Evolutionary conservation across 176 grass and related monocot species (phyloP), one percentile per base, ranked within the genome.

Genomic region (Stipa capillata): DNA sequence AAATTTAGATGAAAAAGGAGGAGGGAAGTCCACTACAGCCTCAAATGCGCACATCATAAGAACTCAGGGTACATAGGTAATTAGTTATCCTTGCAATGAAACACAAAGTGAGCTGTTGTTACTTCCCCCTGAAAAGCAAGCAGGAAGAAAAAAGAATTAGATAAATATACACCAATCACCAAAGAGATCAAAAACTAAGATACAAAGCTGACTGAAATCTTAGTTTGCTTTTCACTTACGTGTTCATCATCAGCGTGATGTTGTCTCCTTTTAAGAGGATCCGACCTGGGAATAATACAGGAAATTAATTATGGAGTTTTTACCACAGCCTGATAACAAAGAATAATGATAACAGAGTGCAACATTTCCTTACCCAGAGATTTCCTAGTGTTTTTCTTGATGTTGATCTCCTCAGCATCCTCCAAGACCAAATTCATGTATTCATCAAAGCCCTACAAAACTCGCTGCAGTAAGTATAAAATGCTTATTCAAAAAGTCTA

Each of bases 341-440:
- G 2, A 31, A 43, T 28, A 24, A 69, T 16, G 7, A 40, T 74
- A 74, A 15, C 13, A 61, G 59, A 47, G 15, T 49, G 41, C 31
- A 57, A n/a, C 16, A 39, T 56, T 71, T 53, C 45, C 72, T 62
- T 60, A 97, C 85, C 90, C 33, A 97, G 67, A 33, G 87, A 48
- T 60, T 97, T 97, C 13, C 81, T 93, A 25, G 93, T 93, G 27
- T 90, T 83, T 73, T 97, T 97, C 85, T 97, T 97, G 31, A 88
- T 56, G 53, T 93, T 92, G 63, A 92, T 77, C 85, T 90, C 93
- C 65, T 97, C 90, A 13, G 93, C 87, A 60, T 97, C 93, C 64
- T 97, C 87, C 48, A 97, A 83, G 52, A 93, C 87, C 76, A 93
- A 74, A 80, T 97, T 93, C 93, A 93, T 90, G 87, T 93, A 97